Base-by-base conservation (phyloP, 345 rosid genomes). In the Melaleuca quinquenervia region DNA sequence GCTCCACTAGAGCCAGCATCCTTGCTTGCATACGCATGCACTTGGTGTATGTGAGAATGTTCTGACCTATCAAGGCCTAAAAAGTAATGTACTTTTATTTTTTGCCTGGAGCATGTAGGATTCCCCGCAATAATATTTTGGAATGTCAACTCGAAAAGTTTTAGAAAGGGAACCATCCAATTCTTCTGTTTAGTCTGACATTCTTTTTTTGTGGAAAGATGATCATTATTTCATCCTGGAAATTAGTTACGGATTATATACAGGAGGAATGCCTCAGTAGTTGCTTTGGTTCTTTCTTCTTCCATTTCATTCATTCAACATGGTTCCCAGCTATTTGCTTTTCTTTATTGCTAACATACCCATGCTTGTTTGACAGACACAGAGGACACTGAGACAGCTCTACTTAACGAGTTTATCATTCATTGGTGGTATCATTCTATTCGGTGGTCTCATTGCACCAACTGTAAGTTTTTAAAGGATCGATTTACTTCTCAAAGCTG, bases 401-500 rank as follows among this genome's bases (percentile, higher is more conserved):
- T 94, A 97, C 70, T 85, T 92, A 86, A 97, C 98, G 54, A 93
- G 99, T 87, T 88, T 94, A 50, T 92, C 93, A 11, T 80, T 97
- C 32, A 91, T 94, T 54, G 94, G 95, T 6, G 98, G 96, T 83
- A 93, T 95, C 45, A 95, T 95, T 8, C 27, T 97, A 85, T 97
- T 97, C 87, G 99, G 99, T 52, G 99, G 98, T 75, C 94, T 97
- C 21, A 90, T 97, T 88, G 99, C 99, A 87, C 99, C 99, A 64
- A 93, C 91, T 3, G 99, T 97, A 91, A 90, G 98, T 85, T 75
- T 16, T 9, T 44, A 60, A 44, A 82, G 14, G 44, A 50, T 82
- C 27, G 21, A 27, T 10, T 22, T 29, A 29, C 24, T 20, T 82
- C 8, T 41, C 51, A 52, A 11, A n/a, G 41, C 48, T 48, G 16